Base-by-base conservation (phyloP, 2,329 filamentous ascomycete genomes). In the Cordyceps tenuipes region DNA sequence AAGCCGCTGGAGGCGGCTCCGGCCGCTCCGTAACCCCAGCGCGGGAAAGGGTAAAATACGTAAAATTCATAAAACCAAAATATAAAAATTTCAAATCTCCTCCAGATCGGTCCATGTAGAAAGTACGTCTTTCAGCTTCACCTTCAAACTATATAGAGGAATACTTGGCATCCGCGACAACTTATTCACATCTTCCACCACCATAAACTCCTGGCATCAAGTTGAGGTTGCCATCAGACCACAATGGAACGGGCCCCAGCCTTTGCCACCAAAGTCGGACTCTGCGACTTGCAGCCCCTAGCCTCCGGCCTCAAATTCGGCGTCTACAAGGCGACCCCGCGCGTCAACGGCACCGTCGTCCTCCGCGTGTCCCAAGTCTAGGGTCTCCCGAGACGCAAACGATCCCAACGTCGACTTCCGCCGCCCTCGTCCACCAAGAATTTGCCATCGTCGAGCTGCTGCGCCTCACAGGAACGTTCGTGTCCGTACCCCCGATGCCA, bases 1-100 rank as follows among this genome's bases (percentile, higher is more conserved):
- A 91, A 80, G 69, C 74, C 78, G 5, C 62, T 69, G 12, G 69
- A 71, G 39, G 39, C 39, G 21, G 66, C 71, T 43, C 68, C 64
- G 15, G 64, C 62, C 10, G 56, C 57, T 1, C 65, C 66, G 5
- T 64, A 63, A 58, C 68, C 29, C 29, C 15, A 8, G 13, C 3
- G 39, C 6, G 36, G 10, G 15, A 19, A 44, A 41, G 21, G 46
- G 4, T 21, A 47, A 29, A 54, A 58, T 17, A 15, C 21, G 49
- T 46, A 21, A 50, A 51, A 58, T 43, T 53, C 15, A 46, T 46
- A 41, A 58, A 58, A 59, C 43, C 10, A 34, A 50, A 58, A 29
- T n/a, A 59, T 9, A 39, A 58, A 46, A 59, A 36, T 3, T 23
- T 26, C 10, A 48, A 57, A 31, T 9, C 39, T 47, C 9, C 39